These are phyloP conservation scores for Pseudognaphalium luteoalbum DNA, from an alignment of 129 eudicot genomes.

Conservation along the genomic window DNA sequence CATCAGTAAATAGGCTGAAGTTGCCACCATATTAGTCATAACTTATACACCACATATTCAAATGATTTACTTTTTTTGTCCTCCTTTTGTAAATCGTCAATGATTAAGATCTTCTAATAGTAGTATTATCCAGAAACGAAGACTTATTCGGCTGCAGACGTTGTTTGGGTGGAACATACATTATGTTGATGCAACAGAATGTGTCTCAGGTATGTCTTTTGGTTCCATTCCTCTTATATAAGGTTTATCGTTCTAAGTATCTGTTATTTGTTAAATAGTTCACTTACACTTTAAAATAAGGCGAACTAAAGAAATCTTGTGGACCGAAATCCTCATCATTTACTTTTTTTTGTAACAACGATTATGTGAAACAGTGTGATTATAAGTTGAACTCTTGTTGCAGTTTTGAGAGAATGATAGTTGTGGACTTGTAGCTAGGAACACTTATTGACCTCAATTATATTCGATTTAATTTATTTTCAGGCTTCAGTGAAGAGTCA, in stretches of 20 bases:
- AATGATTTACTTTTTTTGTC: slow-evolving; percentile 13
- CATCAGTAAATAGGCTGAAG: no score
- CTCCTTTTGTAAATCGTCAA: not conserved
- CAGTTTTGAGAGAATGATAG: not conserved
- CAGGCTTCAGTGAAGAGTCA: slow-evolving; percentile 62
- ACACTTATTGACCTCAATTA: slow-evolving; percentile 11
- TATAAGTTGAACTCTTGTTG: slow-evolving; percentile 3
- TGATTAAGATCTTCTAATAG: not conserved
- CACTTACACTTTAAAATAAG: not conserved
- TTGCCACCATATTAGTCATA: no score
- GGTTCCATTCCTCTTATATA: not conserved
- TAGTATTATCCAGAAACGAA: slow-evolving; percentile 60
- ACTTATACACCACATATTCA: no score
- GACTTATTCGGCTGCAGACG: slow-evolving; percentile 66
- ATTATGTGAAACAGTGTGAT: slow-evolving; percentile 4
- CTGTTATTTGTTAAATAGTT: not conserved
- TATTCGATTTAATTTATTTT: not conserved
- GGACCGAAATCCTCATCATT: not conserved
- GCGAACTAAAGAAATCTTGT: not conserved
- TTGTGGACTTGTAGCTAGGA: not conserved
- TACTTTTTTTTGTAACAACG: not conserved
- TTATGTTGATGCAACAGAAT: slow-evolving; percentile 80
- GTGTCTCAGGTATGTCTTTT: slow-evolving; percentile 56
- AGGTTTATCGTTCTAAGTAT: slow-evolving; percentile 8
- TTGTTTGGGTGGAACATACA: slow-evolving; percentile 89